Evolutionary conservation across 2,329 filamentous ascomycete genomes (phyloP), one percentile per base, ranked within the genome.

Genomic region (Fusarium sp.): DNA sequence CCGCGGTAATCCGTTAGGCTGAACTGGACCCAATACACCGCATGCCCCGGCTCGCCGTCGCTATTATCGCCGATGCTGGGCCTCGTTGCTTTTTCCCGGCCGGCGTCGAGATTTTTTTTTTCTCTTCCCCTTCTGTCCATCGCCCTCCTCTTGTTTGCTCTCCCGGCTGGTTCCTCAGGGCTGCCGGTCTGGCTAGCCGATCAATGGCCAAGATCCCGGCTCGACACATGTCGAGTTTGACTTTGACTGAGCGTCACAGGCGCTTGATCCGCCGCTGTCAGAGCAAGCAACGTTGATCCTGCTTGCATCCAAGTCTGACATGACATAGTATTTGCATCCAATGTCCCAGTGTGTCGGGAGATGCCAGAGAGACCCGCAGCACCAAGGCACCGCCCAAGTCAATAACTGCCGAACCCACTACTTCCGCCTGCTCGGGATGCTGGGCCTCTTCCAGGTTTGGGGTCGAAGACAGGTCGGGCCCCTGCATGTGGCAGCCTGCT

Each of bases 331-430:
- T 33, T 62, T 44, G 24, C 59, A 38, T 59, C 38, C 49, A 53
- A 55, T 57, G 49, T 53, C 31, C 56, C 44, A 65, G 60, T 24
- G 40, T 69, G 44, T 35, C 44, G 68, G 56, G 55, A 66, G 24
- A 24, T 55, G 17, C 33, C 38, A 42, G 53, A 35, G 44, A 42
- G 58, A 58, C 36, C 64, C 40, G 36, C 63, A 59, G 60, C 35
- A 55, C 42, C 35, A n/a, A 57, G 40, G 65, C 42, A 51, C 27
- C 46, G 38, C 40, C 62, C 57, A 49, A 62, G 29, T 46, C 46
- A 40, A 64, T 31, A 65, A 73, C 71, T 74, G 61, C 71, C 71
- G 64, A 72, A 58, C 61, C 31, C 67, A 53, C 67, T 68, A 46
- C 63, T 22, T 62, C 67, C 67, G 49, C 55, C 44, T 64, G 35